Base-by-base conservation (phyloP, 129 eudicot species). In the Chrysanthemum lavandulifolium region DNA sequence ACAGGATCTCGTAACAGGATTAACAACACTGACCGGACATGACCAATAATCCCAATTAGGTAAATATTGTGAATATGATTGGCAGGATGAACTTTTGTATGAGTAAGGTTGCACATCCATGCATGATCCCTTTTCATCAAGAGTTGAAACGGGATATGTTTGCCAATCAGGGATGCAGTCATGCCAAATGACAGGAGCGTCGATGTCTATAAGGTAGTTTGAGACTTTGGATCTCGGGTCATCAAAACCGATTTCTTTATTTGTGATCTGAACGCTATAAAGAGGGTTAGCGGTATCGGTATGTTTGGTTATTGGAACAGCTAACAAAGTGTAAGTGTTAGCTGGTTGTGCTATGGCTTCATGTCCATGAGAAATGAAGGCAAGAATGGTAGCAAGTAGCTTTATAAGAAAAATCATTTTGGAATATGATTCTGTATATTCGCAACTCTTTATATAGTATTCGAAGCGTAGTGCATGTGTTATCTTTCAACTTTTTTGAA, bases 1-100 rank as follows among this genome's bases (percentile, higher is more conserved):
- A 64, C 82, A 77, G 0, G 80, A 23, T 23, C 75, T 36, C 54
- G 70, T 80, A 13, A 76, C 16, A 0, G 88, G 80, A 23, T 80
- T 80, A 15, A 29, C 47, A 14, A 82, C 82, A 14, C 73, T 72
- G 12, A 74, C 78, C 7, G 27, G 14, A 33, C 84, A 83, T 10
- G 33, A 21, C 51, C 84, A 70, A 8, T 65, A 47, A 4, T 15
- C 70, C 5, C 70, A 51, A 51, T n/a, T n/a, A 8, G n/a, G 56
- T 51, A 33, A 8, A 51, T 51, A 52, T 13, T 52, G 15, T 52
- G 57, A n/a, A 52, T 52, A 36, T 36, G 43, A 6, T 0, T 36
- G 5, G 57, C 57, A 52, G 4, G 57, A 52, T 13, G 57, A n/a
- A 13, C 16, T 52, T n/a, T 52, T 52, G 57, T 52, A 11, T 1